These are phyloP conservation scores for Fusarium circinatum DNA, from an alignment of 2,329 filamentous ascomycete species.

Conservation along the genomic window DNA sequence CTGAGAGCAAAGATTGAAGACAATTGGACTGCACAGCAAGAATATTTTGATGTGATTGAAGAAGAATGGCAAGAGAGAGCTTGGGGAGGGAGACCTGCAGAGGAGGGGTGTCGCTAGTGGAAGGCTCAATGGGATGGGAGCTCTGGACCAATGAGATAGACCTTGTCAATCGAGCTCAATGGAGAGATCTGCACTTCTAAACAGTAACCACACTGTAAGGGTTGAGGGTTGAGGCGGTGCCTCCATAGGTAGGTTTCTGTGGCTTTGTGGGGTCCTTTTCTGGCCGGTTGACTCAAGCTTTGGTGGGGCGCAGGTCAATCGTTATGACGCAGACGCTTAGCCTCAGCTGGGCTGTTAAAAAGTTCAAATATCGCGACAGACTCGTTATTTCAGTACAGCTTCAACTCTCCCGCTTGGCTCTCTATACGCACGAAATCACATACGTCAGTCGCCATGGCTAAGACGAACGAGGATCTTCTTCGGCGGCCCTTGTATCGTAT, in stretches of 20 bases:
- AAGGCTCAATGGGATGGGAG: too few relatives aligned
- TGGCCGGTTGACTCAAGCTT: constrained; percentile 38
- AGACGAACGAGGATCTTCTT: constrained; percentile 58
- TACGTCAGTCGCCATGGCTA: constrained; percentile 46
- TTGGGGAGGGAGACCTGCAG: neutral
- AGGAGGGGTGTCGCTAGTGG: constrained; percentile 1
- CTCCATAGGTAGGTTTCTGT: neutral
- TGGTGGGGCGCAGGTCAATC: constrained; percentile 9
- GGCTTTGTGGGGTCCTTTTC: constrained; percentile 1
- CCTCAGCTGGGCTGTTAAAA: constrained; percentile 4
- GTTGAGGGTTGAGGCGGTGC: neutral
- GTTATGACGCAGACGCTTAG: constrained; percentile 33
- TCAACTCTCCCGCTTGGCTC: neutral
- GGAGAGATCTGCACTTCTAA: neutral
- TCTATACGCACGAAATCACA: neutral
- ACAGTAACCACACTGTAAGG: neutral
- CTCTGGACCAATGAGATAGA: neutral
- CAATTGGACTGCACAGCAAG: neutral
- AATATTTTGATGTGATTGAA: neutral
- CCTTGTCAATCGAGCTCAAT: neutral
- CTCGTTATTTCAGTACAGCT: neutral
- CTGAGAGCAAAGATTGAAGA: neutral
- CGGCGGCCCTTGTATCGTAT: constrained; percentile 64
- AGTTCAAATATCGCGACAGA: constrained; percentile 28
- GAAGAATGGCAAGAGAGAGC: neutral